A percentile compares a stretch with the other conserved stretches of the same genome.
Evolutionary conservation across 1,139 yeast species (phyloP).

Genomic region (Kurtzmaniella quercitrusa): DNA sequence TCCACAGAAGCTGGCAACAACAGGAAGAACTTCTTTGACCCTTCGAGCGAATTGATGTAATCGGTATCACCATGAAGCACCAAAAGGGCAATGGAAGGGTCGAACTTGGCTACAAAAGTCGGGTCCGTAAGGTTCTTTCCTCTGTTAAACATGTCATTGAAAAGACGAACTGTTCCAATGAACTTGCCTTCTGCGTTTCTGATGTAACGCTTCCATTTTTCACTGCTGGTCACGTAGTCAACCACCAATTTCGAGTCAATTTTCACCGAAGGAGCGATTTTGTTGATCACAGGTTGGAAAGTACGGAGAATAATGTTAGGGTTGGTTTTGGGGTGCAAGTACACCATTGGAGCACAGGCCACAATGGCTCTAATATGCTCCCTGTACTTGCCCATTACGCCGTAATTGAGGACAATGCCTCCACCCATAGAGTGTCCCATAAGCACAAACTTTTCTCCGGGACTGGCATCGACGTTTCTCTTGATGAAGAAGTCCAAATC

Average conservation of each 20-base stretch:
- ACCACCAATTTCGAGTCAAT: slow-evolving; percentile 54
- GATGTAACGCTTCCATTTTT: slow-evolving; percentile 43
- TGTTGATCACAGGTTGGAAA: slow-evolving; percentile 46
- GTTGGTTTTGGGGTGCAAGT: slow-evolving; percentile 52
- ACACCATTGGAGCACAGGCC: slow-evolving; percentile 65
- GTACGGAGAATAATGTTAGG: slow-evolving; percentile 49
- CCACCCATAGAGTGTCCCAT: slow-evolving; percentile 98
- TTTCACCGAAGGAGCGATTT: slow-evolving; percentile 48
- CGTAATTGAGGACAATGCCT: slow-evolving; percentile 72
- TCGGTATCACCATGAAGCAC: slow-evolving; percentile 54
- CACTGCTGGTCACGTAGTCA: slow-evolving; percentile 54
- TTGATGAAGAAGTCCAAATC: slow-evolving; percentile 68
- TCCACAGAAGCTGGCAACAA: slow-evolving; percentile 17
- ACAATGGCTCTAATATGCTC: slow-evolving; percentile 53
- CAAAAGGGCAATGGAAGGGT: slow-evolving; percentile 42
- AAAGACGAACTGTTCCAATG: slow-evolving; percentile 36
- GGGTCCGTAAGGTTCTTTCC: slow-evolving; percentile 50
- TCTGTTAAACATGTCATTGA: slow-evolving; percentile 62
- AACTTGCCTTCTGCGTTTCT: slow-evolving; percentile 33
- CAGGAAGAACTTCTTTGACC: slow-evolving; percentile 39
- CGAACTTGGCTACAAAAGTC: slow-evolving; percentile 38
- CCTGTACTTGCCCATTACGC: slow-evolving; percentile 56
- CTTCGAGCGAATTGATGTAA: slow-evolving; percentile 27
- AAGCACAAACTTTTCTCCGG: slow-evolving; percentile 47
- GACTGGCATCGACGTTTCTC: slow-evolving; percentile 19